Base-by-base conservation (phyloP, 129 eudicot species). In the Calendula officinalis region DNA sequence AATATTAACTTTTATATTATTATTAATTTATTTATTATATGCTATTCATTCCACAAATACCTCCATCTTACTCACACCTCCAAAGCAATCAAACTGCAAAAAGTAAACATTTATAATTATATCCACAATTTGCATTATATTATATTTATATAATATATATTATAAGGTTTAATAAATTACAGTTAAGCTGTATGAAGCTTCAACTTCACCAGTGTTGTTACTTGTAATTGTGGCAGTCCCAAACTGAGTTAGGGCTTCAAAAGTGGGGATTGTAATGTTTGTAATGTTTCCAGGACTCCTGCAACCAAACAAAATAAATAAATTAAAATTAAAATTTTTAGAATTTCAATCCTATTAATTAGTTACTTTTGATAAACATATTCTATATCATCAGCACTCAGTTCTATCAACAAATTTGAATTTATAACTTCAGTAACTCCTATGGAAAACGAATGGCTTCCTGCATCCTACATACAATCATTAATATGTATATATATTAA, bases 131-230 rank as follows among this genome's bases (percentile, higher is more conserved):
- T 9, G 35, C n/a, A 37, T 16, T 17, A 59, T 22, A 5, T 8
- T 39, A 16, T n/a, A n/a, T n/a, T 9, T 10, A 8, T 40, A 17
- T 41, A 17, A 7, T 60, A 41, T 41, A n/a, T 22, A 8, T 3
- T 48, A 30, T 16, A 40, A 51, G 39, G 41, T 53, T 52, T 12
- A 40, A 1, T 52, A 41, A 39, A 48, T 33, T 84, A 89, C 96
- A 64, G 96, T 89, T 62, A 89, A 83, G 82, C 96, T 89, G 71
- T 89, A 89, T 8, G 96, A 85, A 52, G 96, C 96, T 76, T 89
- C 96, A 16, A 89, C 83, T 73, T 82, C 80, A 64, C 96, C 96
- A 67, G 82, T 68, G 64, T 89, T 89, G 75, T 75, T 82, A 40
- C 85, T 76, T 13, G 86, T 80, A 65, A 89, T 75, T 42, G 77